These are phyloP conservation scores for Puccinia hordei DNA, from an alignment of 1,284 basidiomycete genomes.

Conservation along the genomic window DNA sequence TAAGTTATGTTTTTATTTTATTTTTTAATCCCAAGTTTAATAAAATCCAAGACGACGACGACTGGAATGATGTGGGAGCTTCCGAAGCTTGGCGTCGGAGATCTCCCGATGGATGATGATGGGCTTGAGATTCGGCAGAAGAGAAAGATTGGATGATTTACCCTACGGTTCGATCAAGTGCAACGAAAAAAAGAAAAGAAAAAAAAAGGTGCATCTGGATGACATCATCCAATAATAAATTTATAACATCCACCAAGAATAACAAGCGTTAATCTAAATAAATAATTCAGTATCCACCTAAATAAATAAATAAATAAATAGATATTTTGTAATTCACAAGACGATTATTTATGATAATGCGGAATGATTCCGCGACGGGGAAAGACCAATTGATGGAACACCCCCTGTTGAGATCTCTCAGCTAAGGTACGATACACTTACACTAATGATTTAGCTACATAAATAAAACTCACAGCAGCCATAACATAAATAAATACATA, in stretches of 20 bases:
- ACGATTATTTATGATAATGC: no score
- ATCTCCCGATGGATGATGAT: background rate
- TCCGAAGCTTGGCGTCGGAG: background rate
- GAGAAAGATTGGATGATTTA: background rate
- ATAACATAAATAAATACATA: no score
- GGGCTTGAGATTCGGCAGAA: background rate
- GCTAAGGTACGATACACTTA: no score
- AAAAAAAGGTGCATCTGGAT: slow-evolving; percentile 4
- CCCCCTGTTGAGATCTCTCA: background rate
- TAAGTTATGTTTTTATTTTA: no score
- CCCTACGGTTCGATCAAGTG: background rate
- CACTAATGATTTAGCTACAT: no score
- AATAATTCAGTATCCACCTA: background rate
- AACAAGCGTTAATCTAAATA: background rate
- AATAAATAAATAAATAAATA: no score
- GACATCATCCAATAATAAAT: no score
- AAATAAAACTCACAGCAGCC: no score
- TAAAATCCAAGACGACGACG: background rate
- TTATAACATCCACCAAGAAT: no score
- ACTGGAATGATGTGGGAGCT: background rate
- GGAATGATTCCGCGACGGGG: slow-evolving; percentile 23
- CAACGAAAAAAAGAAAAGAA: background rate
- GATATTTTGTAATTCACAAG: no score
- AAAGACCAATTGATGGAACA: background rate
- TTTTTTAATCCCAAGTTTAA: background rate